phyloP scores from a whole-genome alignment of 2,329 filamentous ascomycete species.

The Stemphylium vesicarium region DNA sequence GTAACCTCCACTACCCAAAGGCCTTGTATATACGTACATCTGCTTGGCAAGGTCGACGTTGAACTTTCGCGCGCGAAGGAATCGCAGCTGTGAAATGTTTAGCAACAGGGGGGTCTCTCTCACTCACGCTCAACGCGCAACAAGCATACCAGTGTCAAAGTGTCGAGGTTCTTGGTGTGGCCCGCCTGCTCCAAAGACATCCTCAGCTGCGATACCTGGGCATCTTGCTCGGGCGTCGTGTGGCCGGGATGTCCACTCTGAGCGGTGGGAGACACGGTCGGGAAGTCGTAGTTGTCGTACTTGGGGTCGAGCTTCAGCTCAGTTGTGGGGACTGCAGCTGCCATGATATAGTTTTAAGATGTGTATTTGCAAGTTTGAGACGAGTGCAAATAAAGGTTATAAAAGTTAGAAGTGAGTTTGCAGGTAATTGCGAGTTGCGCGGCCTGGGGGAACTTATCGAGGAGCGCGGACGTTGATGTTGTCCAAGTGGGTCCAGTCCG shows the following conservation, averaged over 20 bases:
- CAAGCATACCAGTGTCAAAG: constrained; percentile 77
- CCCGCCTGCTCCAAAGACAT: constrained; percentile 83
- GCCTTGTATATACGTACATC: constrained; percentile 69
- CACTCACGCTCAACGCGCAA: not conserved
- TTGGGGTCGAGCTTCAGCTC: constrained; percentile 73
- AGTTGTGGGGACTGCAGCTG: constrained; percentile 27
- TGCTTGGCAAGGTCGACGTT: constrained; percentile 81
- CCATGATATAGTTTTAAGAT: constrained; percentile 33
- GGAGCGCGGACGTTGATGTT: constrained; percentile 29
- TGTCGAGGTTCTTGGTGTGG: constrained; percentile 85
- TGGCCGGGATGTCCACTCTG: constrained; percentile 85
- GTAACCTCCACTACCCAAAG: not conserved
- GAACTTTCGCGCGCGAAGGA: constrained; percentile 94
- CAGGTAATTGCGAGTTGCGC: constrained; percentile 11
- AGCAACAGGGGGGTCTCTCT: constrained; percentile 16
- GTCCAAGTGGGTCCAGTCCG: constrained; percentile 33
- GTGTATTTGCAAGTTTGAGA: not conserved
- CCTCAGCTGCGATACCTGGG: constrained; percentile 84
- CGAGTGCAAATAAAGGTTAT: constrained; percentile 10
- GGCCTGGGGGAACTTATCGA: constrained; percentile 19
- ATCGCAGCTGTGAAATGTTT: constrained; percentile 69
- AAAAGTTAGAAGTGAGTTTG: constrained; percentile 5
- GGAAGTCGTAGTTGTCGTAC: constrained; percentile 96
- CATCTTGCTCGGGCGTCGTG: constrained; percentile 85
- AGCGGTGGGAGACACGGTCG: constrained; percentile 73